Base-by-base conservation (phyloP, 768 basidiomycete species). In the Tulasnella sp. region DNA sequence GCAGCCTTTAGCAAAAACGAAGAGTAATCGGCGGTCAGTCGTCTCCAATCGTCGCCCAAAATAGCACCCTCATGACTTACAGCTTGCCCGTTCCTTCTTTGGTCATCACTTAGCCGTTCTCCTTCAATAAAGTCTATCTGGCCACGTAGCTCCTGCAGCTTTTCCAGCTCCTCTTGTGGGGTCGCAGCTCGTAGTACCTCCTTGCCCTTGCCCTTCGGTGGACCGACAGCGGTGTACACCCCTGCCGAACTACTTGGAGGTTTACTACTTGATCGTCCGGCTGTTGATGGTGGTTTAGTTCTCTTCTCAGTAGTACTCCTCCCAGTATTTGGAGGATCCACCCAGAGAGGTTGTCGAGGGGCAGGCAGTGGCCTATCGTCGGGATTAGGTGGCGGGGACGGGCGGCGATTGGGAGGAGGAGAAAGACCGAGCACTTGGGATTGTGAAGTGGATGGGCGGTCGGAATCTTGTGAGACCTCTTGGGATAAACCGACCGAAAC, bases 341-440 rank as follows among this genome's bases (percentile, higher is more conserved):
- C 31, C 78, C 71, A 48, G 21, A 71, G 73, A 24, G 71, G 38
- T 9, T 38, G 24, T 48, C 52, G 39, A 7, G 78, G 78, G 27
- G 36, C 46, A 31, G 78, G 78, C 72, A 79, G 36, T 31, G 78
- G 78, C 9, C 78, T 31, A 42, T 79, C 78, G 46, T 79, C 78
- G 16, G 78, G 78, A 68, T 79, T 79, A 10, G 46, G 34, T 18
- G 44, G 40, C 16, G 77, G 42, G n/a, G 44, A 31, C 9, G 78
- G 78, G 34, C 73, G 78, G n/a, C 78, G 78, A 39, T 79, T 79
- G 5, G 78, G 78, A 79, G 78, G 78, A 27, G 78, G 78, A 36
- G 78, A 79, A 5, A 74, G 27, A 36, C 27, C 4, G 31, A 71
- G 76, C 21, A 36, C 34, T 14, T 52, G 58, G 58, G 76, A 62